These are phyloP conservation scores for Trypanosoma caninum DNA, from an alignment of 208 protist genomes.

Conservation along the genomic window DNA sequence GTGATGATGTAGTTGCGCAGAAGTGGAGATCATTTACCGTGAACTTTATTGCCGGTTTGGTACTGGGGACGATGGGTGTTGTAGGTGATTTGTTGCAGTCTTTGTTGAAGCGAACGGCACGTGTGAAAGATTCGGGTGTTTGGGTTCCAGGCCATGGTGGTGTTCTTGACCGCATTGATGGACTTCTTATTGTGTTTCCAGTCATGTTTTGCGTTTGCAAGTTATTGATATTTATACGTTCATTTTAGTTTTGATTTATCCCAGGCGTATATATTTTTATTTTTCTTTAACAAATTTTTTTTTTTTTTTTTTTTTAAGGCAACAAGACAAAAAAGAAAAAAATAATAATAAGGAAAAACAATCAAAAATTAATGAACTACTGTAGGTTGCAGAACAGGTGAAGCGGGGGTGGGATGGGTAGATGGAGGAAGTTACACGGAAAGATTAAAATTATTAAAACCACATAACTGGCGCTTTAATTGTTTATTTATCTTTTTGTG, in stretches of 20 bases:
- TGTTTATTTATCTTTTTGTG: background rate
- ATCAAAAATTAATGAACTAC: background rate
- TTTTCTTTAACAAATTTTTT: background rate
- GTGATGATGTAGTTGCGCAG: slow-evolving; percentile 25
- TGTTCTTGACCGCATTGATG: slow-evolving; percentile 88
- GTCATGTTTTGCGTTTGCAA: slow-evolving; percentile 75
- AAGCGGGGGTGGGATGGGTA: too few species aligned
- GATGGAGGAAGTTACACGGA: too few species aligned
- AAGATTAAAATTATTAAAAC: too few species aligned
- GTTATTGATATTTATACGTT: background rate
- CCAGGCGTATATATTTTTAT: background rate
- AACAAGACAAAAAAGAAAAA: background rate
- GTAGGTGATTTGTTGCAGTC: slow-evolving; percentile 88
- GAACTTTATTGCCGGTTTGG: slow-evolving; percentile 49
- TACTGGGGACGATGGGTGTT: slow-evolving; percentile 70
- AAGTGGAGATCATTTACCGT: slow-evolving; percentile 33
- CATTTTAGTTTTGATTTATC: background rate
- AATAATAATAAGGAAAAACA: background rate
- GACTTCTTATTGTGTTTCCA: slow-evolving; percentile 73
- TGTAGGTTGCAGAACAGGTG: too few species aligned
- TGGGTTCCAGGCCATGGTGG: slow-evolving; percentile 89
- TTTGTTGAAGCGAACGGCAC: slow-evolving; percentile 79
- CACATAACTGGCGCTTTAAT: background rate
- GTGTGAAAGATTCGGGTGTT: slow-evolving; percentile 83
- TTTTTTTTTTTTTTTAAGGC: slow-evolving; percentile 16